phyloP scores from a whole-genome alignment of 768 basidiomycete genomes.

The Suillus subaureus region DNA sequence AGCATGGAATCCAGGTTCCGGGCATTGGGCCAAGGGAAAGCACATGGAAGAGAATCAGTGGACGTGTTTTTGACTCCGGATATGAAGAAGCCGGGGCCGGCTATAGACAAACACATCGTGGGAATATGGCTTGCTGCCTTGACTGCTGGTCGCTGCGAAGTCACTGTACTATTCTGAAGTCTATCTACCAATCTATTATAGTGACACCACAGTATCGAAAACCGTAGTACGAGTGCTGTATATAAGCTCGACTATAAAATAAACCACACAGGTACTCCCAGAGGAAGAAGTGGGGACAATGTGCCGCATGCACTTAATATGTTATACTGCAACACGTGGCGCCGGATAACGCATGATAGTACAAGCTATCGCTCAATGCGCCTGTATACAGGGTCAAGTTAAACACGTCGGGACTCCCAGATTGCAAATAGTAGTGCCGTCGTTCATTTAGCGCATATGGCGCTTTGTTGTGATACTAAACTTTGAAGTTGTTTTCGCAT shows the following conservation, averaged over 20 bases:
- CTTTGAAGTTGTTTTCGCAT: not conserved
- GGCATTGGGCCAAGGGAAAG: not conserved
- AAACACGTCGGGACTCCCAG: not conserved
- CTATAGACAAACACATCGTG: constrained; percentile 1
- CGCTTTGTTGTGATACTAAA: not conserved
- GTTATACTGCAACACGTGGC: not conserved
- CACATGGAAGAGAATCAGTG: constrained; percentile 1
- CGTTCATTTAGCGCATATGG: not conserved
- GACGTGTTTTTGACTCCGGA: not conserved
- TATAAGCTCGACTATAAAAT: not conserved
- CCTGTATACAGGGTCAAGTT: not conserved
- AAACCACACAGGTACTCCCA: not conserved
- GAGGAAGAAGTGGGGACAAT: not conserved
- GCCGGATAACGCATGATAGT: constrained; percentile 1
- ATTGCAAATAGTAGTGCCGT: not conserved
- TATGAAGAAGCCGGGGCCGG: constrained; percentile 14
- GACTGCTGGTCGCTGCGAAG: not conserved
- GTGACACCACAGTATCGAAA: not conserved
- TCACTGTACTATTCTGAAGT: not conserved
- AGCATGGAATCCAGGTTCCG: not conserved
- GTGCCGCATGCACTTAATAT: not conserved
- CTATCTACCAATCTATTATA: not conserved
- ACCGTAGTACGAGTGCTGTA: not conserved
- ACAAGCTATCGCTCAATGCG: not conserved
- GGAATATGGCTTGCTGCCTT: not conserved